phyloP scores from a whole-genome alignment of 768 basidiomycete species.

The Asterophora parasitica region DNA sequence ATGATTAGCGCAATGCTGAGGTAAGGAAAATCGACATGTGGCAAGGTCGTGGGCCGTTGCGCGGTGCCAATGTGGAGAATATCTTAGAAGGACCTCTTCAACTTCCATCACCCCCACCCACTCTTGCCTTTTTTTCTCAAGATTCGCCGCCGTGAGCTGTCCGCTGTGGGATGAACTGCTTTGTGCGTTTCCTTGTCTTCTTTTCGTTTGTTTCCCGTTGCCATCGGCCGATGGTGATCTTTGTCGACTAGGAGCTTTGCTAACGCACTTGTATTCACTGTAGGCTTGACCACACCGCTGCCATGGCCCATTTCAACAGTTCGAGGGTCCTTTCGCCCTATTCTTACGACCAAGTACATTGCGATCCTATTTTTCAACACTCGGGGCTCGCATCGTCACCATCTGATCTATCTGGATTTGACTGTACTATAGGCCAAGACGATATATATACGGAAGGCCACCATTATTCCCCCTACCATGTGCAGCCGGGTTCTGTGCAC shows the following conservation, averaged over 20 bases:
- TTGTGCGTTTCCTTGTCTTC: slow-evolving; percentile 13
- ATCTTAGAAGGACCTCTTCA: slow-evolving; percentile 7
- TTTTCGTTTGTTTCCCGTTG: slow-evolving; percentile 1
- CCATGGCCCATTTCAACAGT: neutral
- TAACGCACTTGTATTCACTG: slow-evolving; percentile 8
- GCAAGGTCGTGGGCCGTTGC: slow-evolving; percentile 16
- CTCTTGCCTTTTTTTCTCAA: neutral
- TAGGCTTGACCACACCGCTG: slow-evolving; percentile 13
- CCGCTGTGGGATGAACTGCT: slow-evolving; percentile 13
- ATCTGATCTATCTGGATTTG: slow-evolving; percentile 13
- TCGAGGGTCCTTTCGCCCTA: neutral
- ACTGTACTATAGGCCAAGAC: slow-evolving; percentile 9
- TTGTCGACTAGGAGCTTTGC: slow-evolving; percentile 1
- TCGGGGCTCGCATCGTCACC: slow-evolving; percentile 6
- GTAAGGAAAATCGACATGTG: slow-evolving; percentile 20
- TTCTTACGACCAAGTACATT: slow-evolving; percentile 6
- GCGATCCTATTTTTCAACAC: neutral
- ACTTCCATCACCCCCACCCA: slow-evolving; percentile 6
- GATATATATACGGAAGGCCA: neutral
- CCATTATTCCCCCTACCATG: neutral
- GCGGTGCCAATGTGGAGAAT: slow-evolving; percentile 16
- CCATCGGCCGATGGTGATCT: neutral
- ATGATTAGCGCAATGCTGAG: slow-evolving; percentile 18
- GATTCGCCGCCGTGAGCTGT: slow-evolving; percentile 1
- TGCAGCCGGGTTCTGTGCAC: neutral